Evolutionary conservation across 345 rosid species (phyloP).

Genomic region (Turnera subulata): DNA sequence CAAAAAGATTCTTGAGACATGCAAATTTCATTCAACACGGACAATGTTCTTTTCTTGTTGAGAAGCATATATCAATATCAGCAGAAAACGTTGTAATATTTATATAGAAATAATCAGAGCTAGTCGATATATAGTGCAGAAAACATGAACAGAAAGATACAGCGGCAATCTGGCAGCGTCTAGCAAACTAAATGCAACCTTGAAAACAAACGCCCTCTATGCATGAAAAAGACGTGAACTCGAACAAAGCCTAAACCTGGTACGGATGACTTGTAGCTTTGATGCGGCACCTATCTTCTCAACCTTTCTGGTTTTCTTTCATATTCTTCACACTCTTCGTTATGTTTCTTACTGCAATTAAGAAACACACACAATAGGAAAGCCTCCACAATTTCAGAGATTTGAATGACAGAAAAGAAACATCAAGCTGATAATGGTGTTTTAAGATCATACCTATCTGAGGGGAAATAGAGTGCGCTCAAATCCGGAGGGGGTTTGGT

Average conservation of each 20-base stretch:
- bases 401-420: background rate
- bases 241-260: conserved; percentile 86
- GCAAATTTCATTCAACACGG: too few relatives aligned
- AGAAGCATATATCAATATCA: too few relatives aligned
- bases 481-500: conserved; percentile 65
- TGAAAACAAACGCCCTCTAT: conserved; percentile 62
- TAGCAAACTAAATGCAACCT: too few relatives aligned
- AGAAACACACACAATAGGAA: conserved; percentile 1
- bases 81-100: too few relatives aligned
- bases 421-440: background rate
- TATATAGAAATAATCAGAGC: too few relatives aligned
- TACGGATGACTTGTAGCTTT: conserved; percentile 79
- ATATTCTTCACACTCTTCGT: conserved; percentile 99
- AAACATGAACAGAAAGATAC: too few relatives aligned
- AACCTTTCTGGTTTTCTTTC: conserved; percentile 95
- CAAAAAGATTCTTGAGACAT: too few relatives aligned
- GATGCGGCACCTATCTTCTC: conserved; percentile 99
- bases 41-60: too few relatives aligned
- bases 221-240: conserved; percentile 99
- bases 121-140: too few relatives aligned
- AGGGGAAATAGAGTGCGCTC: conserved; percentile 77
- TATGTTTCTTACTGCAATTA: conserved; percentile 75
- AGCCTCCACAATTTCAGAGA: conserved; percentile 1
- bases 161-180: too few relatives aligned
- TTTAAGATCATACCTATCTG: conserved; percentile 81